A percentile compares a stretch with the other conserved stretches of the same genome.
phyloP scores from a whole-genome alignment of 495 filamentous ascomycete genomes.

The Clohesyomyces aquaticus region DNA sequence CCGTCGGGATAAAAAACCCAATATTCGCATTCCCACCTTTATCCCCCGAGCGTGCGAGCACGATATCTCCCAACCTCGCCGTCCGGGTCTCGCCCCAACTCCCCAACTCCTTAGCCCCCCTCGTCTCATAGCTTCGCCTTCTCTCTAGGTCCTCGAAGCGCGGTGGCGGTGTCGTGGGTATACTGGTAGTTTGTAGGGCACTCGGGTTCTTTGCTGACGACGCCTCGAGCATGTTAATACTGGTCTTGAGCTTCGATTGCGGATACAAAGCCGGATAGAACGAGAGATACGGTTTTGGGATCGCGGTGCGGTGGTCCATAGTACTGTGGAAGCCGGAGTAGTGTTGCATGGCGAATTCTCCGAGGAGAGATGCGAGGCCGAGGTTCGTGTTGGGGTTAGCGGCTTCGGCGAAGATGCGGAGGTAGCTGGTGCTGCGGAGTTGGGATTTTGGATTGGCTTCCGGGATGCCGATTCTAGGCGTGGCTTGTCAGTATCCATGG shows the following conservation, averaged over 20 bases:
- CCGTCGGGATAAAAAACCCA: conserved; percentile 43
- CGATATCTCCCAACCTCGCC: conserved; percentile 42
- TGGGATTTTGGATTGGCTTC: conserved; percentile 25
- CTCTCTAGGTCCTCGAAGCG: conserved; percentile 3
- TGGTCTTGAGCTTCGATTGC: conserved; percentile 24
- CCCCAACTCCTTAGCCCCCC: conserved; percentile 25
- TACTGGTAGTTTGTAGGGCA: not conserved
- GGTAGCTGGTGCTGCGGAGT: conserved; percentile 29
- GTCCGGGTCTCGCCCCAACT: conserved; percentile 38
- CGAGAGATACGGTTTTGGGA: conserved; percentile 32
- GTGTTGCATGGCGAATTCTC: conserved; percentile 38
- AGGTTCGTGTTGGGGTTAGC: conserved; percentile 12
- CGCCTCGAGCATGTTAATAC: conserved; percentile 37
- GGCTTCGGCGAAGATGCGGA: conserved; percentile 31
- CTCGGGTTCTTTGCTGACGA: conserved; percentile 4
- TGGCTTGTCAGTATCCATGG: not conserved
- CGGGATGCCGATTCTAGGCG: conserved; percentile 28
- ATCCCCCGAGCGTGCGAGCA: conserved; percentile 45
- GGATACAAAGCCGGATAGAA: conserved; percentile 42
- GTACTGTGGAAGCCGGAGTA: conserved; percentile 37
- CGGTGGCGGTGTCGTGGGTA: conserved; percentile 18
- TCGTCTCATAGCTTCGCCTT: conserved; percentile 39
- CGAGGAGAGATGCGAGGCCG: conserved; percentile 23
- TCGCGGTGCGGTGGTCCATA: conserved; percentile 22
- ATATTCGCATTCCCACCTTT: conserved; percentile 48